Conservation (phyloP, 805 yeast species). For the Lipomyces orientalis region DNA sequence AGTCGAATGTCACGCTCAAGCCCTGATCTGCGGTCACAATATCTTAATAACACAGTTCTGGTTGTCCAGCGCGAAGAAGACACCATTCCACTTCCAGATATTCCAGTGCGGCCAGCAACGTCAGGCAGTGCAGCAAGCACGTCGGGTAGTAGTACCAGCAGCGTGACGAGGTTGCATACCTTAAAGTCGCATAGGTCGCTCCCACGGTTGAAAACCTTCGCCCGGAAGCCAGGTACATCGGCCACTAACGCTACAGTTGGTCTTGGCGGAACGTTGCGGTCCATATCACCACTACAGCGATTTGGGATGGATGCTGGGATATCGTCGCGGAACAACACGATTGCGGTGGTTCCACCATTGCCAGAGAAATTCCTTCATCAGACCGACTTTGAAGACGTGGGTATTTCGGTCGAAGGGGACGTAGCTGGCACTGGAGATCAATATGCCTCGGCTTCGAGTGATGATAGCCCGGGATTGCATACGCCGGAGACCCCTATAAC, state of each 20-base stretch:
- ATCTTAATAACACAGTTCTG: slow-evolving; percentile 5
- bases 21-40: slow-evolving; percentile 26
- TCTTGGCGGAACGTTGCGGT: slow-evolving; percentile 15
- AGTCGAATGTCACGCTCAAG: slow-evolving; percentile 24
- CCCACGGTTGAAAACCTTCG: slow-evolving; percentile 19
- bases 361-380: slow-evolving; percentile 2
- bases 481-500: slow-evolving; percentile 16
- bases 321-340: not conserved
- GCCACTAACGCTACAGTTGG: slow-evolving; percentile 5
- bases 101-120: slow-evolving; percentile 9
- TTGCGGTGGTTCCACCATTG: slow-evolving; percentile 3
- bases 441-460: slow-evolving; percentile 3
- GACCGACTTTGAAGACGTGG: not conserved
- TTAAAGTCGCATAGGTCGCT: slow-evolving; percentile 19
- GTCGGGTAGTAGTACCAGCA: slow-evolving; percentile 3
- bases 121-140: slow-evolving; percentile 8
- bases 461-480: slow-evolving; percentile 5
- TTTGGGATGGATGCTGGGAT: not conserved
- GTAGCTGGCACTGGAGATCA: not conserved
- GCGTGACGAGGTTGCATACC: not conserved
- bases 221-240: slow-evolving; percentile 10
- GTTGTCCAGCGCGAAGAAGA: not conserved
- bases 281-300: slow-evolving; percentile 19
- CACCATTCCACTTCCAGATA: not conserved
- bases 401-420: no score